Evolutionary conservation across 768 basidiomycete species (phyloP), one percentile per base, ranked within the genome.

Genomic region (Hemileccinum rubropunctum): DNA sequence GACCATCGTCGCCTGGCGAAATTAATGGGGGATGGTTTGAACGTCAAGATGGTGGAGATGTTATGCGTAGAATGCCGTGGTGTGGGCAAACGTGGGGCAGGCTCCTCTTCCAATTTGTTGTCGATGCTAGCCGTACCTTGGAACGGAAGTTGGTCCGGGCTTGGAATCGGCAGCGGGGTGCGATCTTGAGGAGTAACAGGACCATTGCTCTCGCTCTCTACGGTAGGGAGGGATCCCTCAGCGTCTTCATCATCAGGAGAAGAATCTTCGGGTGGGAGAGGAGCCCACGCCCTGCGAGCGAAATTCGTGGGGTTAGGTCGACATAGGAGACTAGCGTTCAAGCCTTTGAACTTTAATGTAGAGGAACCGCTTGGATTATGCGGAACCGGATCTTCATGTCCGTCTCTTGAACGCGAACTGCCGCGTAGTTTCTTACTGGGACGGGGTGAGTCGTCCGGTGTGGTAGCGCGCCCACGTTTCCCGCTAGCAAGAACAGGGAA

Each of bases 1-100:
- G 71, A 76, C 83, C 83, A 84, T 50, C 82, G 77, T 46, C 79
- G 78, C 57, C 76, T 77, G 8, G 83, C 82, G 61, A 81, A 83
- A 56, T 76, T 75, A 64, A 78, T 75, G n/a, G 83, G 83, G 33
- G 81, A 79, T 14, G 84, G 84, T 44, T 81, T 81, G 63, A 75
- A 79, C 20, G 76, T 78, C 58, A 82, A 59, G 27, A 77, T 71
- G 26, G 70, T 73, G 42, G 74, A 70, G 63, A 67, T 23, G 47
- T 45, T 49, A 32, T 58, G 50, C 23, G 42, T 42, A 39, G 48
- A 42, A 53, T 34, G 52, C 48, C 57, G 61, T 52, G 65, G 65
- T 14, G 49, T 63, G 41, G 63, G 51, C 47, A 37, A 53, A 57
- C 56, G 62, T 48, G 57, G 48, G 54, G 53, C 48, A 51, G 41